Conservation (phyloP, 805 yeast species). For the Nakazawaea holstii region DNA sequence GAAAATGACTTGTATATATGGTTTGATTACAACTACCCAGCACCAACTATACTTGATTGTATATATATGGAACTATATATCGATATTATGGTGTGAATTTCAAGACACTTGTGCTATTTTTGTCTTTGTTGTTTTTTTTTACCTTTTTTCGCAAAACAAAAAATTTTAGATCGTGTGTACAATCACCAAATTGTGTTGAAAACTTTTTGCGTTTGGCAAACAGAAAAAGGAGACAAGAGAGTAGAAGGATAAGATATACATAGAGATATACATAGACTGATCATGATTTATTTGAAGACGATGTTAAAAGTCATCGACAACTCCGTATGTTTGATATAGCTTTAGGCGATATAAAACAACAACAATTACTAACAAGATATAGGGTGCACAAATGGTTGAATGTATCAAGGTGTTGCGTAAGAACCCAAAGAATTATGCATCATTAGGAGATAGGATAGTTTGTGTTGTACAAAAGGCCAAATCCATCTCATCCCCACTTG, state of each 20-base stretch:
- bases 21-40: no score
- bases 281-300: conserved; percentile 85
- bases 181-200: no score
- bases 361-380: neutral
- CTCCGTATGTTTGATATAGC: conserved; percentile 36
- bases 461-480: conserved; percentile 91
- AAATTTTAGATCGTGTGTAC: neutral
- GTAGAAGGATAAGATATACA: no score
- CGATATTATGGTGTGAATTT: no score
- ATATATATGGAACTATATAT: no score
- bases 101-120: no score
- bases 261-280: conserved; percentile 6
- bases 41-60: no score
- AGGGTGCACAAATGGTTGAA: conserved; percentile 89
- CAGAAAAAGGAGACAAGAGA: neutral
- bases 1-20: no score
- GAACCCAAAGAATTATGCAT: conserved; percentile 76
- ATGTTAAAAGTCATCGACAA: conserved; percentile 89
- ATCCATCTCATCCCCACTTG: conserved; percentile 63
- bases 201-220: neutral
- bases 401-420: conserved; percentile 94
- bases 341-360: neutral
- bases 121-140: no score
- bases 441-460: conserved; percentile 87
- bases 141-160: no score